Evolutionary conservation across 1,284 basidiomycete genomes (phyloP), one percentile per base, ranked within the genome.

Genomic region (Cystobasidiaceae sp.): DNA sequence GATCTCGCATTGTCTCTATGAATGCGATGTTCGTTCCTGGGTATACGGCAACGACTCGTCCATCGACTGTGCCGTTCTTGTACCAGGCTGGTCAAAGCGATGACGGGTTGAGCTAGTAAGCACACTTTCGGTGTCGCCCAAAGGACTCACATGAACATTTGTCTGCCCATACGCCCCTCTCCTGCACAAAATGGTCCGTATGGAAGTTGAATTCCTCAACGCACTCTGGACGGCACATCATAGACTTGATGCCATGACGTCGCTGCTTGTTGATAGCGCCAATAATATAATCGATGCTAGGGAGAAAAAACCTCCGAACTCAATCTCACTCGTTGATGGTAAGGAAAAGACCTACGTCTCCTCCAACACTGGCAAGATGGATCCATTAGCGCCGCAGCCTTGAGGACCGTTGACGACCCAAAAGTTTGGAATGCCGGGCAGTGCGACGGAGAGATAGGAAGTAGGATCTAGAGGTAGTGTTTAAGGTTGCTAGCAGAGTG

Each of bases 241-340:
- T 74, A 19, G 66, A 66, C 28, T 44, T 66, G 72, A 84, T 67
- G 32, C 81, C 75, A 76, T 86, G 84, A 9, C 83, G 75, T 71
- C 84, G 83, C 74, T 85, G 71, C 76, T 86, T 86, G 69, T 79
- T 70, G n/a, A 81, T 79, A 4, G 79, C 83, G 19, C 34, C 58
- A 43, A 60, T 60, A n/a, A 60, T 43, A 41, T 60, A 60, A 25
- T 60, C 58, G 11, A 60, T 49, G 2, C 56, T 58, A 39, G n/a
- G 21, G 8, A 11, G 8, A 48, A n/a, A 44, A 4, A 4, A 39
- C 39, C 41, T 27, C 17, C 43, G 39, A 25, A 57, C n/a, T 11
- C 17, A 13, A 6, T 28, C 9, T 6, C 39, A 25, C n/a, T 32
- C 19, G 39, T 72, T 11, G 32, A 68, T 33, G 43, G 65, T 55